Evolutionary conservation across 257 asterid species (phyloP), one percentile per base, ranked within the genome.

Genomic region (Solanum chmielewskii): DNA sequence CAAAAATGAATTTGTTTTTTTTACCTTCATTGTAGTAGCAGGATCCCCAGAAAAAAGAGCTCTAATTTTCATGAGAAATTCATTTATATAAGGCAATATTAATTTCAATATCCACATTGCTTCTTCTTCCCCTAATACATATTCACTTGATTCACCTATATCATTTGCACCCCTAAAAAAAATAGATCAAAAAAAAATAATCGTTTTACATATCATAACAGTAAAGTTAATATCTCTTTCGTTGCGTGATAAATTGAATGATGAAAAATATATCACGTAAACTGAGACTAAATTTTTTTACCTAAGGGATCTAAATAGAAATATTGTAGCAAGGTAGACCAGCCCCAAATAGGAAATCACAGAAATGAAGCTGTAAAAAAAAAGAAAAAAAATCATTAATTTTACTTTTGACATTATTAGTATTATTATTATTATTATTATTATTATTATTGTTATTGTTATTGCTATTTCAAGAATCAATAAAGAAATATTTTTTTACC

Each of bases 1-100:
- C 2, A 18, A 25, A 62, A 42, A 74, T 44, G 2, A n/a, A 2
- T 3, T 4, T 44, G 0, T 49, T 7, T 6, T 88, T 3, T 74
- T 88, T 52, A 95, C 99, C 99, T 95, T 97, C 96, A 97, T 94
- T 60, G 99, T 97, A 59, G 98, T 97, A 62, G 94, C 88, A 87
- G 99, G 99, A 90, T 97, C 99, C 70, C 99, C 99, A 44, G 99
- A 94, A 88, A 97, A 97, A 85, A 97, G 97, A 44, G 98, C 99
- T 91, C 93, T 94, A 70, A 96, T 37, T 71, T 95, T 94, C 83
- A 93, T 73, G 29, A 96, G 92, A 87, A 89, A 95, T 88, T 97
- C 99, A 91, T 97, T 97, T 13, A 93, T 70, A 44, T 62, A 95
- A 31, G 99, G 99, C 83, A 97, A 86, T 75, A 93, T 44, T 88